Base-by-base conservation (phyloP, 768 basidiomycete genomes). In the Flagelloscypha sp. region DNA sequence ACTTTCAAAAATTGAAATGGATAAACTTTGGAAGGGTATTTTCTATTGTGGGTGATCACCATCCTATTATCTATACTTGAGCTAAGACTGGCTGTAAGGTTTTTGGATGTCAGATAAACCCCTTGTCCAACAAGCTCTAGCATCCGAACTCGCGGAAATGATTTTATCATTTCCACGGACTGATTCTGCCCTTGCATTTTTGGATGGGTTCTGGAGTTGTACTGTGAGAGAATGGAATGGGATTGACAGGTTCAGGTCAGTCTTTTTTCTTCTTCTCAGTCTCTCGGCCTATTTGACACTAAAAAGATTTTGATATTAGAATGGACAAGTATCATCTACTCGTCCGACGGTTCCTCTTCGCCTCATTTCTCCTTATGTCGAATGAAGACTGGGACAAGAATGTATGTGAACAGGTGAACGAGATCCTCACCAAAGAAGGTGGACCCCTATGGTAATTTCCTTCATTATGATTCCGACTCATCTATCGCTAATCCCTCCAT, bases 71-170 rank as follows among this genome's bases (percentile, higher is more conserved):
- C 16, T 30, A 21, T 1, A 3, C 12, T 21, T 18, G 27, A 31
- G 36, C 20, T n/a, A 6, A 30, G 24, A 44, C 39, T 48, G 6
- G 10, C 24, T 39, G 19, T 25, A 0, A 95, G 93, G 94, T 54
- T 98, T 92, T 61, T 99, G 94, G 93, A 97, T 97, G 92, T 97
- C 93, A 7, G 94, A 99, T 61, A 99, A 98, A 54, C 93, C 93
- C 4, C 71, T 93, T 7, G 85, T 97, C 6, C 94, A 98, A 54
- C 94, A 98, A 54, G 81, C 79, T 10, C 71, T 99, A 11, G 89
- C 94, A 0, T 66, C 71, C 11, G 86, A 92, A 47, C 61, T 99
- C 24, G 84, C 94, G 12, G 79, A 88, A 44, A 65, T 97, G 24
- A 50, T 92, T 5, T 61, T 97, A 31, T 71, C 66, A 7, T 86